phyloP scores from a whole-genome alignment of 371 early-diverging fungal species.

The Mortierella sp. region DNA sequence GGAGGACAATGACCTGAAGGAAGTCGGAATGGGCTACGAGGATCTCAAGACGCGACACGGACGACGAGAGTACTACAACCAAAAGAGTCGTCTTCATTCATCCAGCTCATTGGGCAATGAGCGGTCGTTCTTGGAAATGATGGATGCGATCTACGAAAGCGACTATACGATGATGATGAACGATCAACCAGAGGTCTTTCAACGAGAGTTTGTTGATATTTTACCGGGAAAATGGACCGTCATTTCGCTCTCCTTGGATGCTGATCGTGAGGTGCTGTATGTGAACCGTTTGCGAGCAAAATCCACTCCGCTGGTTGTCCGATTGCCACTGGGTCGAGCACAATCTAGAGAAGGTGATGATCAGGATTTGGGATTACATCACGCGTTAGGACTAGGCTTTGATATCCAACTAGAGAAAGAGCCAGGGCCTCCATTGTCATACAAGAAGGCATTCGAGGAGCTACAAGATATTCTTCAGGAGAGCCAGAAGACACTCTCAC shows the following conservation, averaged over 20 bases:
- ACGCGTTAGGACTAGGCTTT: slow-evolving; percentile 1
- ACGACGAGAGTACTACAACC: slow-evolving; percentile 46
- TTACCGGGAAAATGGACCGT: slow-evolving; percentile 77
- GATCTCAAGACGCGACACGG: slow-evolving; percentile 10
- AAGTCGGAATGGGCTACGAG: slow-evolving; percentile 10
- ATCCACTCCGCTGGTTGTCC: slow-evolving; percentile 67
- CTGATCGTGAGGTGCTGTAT: slow-evolving; percentile 68
- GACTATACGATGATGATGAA: slow-evolving; percentile 49
- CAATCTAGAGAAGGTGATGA: slow-evolving; percentile 59
- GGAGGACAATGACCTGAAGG: slow-evolving; percentile 1
- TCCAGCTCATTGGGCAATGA: slow-evolving; percentile 41
- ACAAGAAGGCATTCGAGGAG: slow-evolving; percentile 56
- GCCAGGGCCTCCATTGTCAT: slow-evolving; percentile 29
- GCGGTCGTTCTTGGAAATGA: slow-evolving; percentile 39
- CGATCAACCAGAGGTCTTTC: slow-evolving; percentile 53
- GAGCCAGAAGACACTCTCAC: slow-evolving; percentile 62
- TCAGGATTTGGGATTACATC: slow-evolving; percentile 35
- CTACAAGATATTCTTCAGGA: slow-evolving; percentile 65
- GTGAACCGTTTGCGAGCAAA: slow-evolving; percentile 66
- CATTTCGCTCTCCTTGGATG: slow-evolving; percentile 79
- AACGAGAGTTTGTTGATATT: slow-evolving; percentile 59
- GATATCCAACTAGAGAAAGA: background rate
- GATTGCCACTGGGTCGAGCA: slow-evolving; percentile 77
- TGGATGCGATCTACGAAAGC: slow-evolving; percentile 55
- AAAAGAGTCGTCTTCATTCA: slow-evolving; percentile 19